Conservation (phyloP, 306 rosid species). For the Corylus heterophylla region DNA sequence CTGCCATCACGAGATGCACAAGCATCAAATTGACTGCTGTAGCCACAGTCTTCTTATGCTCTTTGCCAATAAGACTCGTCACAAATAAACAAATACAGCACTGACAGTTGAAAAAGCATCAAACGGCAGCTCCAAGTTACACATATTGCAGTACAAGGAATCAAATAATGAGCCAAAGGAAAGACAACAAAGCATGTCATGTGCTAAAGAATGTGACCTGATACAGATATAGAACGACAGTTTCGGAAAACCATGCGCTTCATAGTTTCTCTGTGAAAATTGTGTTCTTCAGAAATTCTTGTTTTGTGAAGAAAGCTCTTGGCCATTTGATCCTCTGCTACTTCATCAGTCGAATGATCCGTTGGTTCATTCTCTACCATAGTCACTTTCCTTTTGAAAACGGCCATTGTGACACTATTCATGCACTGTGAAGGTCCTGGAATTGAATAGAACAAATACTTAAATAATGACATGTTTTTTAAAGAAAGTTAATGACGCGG, state of each 20-base stretch:
- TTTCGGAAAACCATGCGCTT: conserved; percentile 43
- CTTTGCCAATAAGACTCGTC: neutral
- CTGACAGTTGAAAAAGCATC: neutral
- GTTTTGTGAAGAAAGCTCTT: conserved; percentile 31
- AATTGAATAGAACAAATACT: conserved; percentile 18
- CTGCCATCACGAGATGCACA: neutral
- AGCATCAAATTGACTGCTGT: neutral
- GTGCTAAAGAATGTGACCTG: conserved; percentile 35
- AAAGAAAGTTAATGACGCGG: neutral
- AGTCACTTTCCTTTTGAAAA: conserved; percentile 26
- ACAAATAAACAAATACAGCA: neutral
- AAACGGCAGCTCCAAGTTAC: neutral
- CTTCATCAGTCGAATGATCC: conserved; percentile 15
- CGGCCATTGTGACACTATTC: conserved; percentile 25
- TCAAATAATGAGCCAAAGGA: conserved; percentile 6
- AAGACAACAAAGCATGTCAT: conserved; percentile 1
- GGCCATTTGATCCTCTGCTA: conserved; percentile 24
- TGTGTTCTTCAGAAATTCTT: conserved; percentile 23
- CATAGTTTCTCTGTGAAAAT: conserved; percentile 38
- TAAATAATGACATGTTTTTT: neutral
- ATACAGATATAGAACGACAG: conserved; percentile 36
- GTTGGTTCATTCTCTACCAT: conserved; percentile 22
- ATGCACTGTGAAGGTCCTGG: conserved; percentile 32
- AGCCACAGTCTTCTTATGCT: neutral
- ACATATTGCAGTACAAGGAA: neutral